Conservation (phyloP, 2,329 filamentous ascomycete species). For the Corniculantispora saksenae region DNA sequence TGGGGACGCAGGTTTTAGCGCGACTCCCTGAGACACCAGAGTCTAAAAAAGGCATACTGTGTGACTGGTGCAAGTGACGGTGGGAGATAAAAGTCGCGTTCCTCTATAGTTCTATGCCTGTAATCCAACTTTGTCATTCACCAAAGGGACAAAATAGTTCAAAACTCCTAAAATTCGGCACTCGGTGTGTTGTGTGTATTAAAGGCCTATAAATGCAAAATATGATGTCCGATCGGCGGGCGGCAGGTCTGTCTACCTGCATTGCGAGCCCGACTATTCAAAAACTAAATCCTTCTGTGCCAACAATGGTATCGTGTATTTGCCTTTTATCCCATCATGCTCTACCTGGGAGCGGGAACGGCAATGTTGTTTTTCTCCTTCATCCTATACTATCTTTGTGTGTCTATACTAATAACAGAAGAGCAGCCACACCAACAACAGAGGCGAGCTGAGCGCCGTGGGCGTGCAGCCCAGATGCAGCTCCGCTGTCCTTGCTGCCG, state of each 20-base stretch:
- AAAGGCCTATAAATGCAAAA: conserved; percentile 15
- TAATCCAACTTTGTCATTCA: not conserved
- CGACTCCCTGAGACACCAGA: not conserved
- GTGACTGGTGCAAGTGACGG: too few relatives aligned
- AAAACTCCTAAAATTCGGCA: not conserved
- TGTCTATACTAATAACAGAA: conserved; percentile 7
- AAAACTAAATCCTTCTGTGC: not conserved
- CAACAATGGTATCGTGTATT: conserved; percentile 17
- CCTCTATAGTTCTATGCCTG: not conserved
- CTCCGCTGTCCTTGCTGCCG: conserved; percentile 10
- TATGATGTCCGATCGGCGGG: not conserved
- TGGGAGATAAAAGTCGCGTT: not conserved
- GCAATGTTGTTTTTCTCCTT: not conserved
- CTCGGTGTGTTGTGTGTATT: not conserved
- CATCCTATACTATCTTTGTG: not conserved
- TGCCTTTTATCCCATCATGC: conserved; percentile 10
- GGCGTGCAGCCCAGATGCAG: not conserved
- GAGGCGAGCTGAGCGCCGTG: not conserved
- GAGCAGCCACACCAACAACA: not conserved
- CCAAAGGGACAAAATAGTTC: not conserved
- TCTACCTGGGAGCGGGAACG: not conserved
- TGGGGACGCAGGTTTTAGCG: not conserved
- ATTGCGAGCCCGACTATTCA: not conserved
- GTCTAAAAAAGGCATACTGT: not conserved
- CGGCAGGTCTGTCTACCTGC: not conserved